Percentiles rank a stretch among this genome's conserved stretches.
Conservation (phyloP, 1,284 basidiomycete genomes). For the Malassezia japonica region DNA sequence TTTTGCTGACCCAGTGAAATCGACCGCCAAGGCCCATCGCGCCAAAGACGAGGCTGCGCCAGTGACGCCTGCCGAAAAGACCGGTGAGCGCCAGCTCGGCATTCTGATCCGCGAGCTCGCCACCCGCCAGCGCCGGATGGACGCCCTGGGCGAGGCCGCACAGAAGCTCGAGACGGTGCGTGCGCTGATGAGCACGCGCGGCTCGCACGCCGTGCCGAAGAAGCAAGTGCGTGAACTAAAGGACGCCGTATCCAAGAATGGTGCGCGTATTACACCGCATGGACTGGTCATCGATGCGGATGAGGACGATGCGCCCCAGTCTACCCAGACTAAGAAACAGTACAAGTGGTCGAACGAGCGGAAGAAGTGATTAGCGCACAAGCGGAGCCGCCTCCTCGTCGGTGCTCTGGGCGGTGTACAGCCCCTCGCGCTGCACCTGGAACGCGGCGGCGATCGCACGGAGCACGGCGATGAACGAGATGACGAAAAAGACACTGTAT, state of each 20-base stretch:
- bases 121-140: constrained; percentile 29
- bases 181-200: constrained; percentile 31
- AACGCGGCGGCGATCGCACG: constrained; percentile 57
- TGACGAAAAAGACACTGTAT: constrained; percentile 62
- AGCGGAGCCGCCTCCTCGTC: constrained; percentile 82
- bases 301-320: background rate
- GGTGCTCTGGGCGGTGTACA: constrained; percentile 10
- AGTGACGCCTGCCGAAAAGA: constrained; percentile 11
- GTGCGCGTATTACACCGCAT: constrained; percentile 3
- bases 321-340: constrained; percentile 5
- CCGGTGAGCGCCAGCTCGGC: constrained; percentile 28
- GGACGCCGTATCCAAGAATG: constrained; percentile 10
- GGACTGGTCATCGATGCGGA: constrained; percentile 10
- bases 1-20: constrained; percentile 1
- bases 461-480: constrained; percentile 71
- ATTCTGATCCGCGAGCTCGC: constrained; percentile 30
- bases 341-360: constrained; percentile 20
- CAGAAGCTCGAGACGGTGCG: constrained; percentile 34
- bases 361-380: constrained; percentile 15
- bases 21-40: background rate
- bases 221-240: constrained; percentile 9
- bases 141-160: constrained; percentile 26
- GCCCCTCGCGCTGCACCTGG: constrained; percentile 52
- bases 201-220: constrained; percentile 15
- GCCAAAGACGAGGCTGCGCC: background rate